phyloP scores from a whole-genome alignment of 2,329 filamentous ascomycete genomes.

The Zymoseptoria pseudotritici region DNA sequence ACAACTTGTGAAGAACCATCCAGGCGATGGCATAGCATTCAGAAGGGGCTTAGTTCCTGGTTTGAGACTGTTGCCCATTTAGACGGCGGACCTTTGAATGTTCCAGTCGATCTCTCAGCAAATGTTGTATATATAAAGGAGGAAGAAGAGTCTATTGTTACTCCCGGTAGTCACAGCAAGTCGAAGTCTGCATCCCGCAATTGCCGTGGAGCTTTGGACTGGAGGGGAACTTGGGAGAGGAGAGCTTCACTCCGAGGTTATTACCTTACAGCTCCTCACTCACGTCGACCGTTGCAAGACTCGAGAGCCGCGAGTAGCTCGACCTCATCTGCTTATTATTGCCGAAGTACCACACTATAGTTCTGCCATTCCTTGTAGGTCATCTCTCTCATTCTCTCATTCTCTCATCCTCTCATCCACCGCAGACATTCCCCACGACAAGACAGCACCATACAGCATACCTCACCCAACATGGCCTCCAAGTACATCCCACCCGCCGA shows the following conservation, averaged over 20 bases:
- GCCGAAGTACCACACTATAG: neutral
- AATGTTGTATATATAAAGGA: too few species aligned
- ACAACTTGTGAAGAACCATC: neutral
- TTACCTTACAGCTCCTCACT: too few species aligned
- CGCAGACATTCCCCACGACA: neutral
- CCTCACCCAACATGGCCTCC: constrained; percentile 5
- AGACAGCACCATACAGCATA: neutral
- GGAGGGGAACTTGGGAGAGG: too few species aligned
- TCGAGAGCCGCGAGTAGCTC: neutral
- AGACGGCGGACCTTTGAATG: neutral
- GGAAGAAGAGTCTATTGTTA: too few species aligned
- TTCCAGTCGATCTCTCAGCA: neutral
- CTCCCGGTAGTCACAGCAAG: neutral
- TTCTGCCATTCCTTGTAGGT: constrained; percentile 1
- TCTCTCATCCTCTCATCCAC: neutral
- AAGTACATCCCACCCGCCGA: constrained; percentile 16
- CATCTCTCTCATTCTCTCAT: neutral
- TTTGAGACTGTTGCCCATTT: neutral
- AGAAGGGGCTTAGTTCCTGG: neutral
- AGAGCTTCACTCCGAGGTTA: too few species aligned
- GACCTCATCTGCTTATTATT: constrained; percentile 1
- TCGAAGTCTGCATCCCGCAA: neutral
- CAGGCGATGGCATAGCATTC: neutral
- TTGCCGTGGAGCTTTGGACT: neutral
- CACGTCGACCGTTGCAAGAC: neutral